Conservation (phyloP, 2,329 filamentous ascomycete genomes). For the Bipolaris sorokiniana region DNA sequence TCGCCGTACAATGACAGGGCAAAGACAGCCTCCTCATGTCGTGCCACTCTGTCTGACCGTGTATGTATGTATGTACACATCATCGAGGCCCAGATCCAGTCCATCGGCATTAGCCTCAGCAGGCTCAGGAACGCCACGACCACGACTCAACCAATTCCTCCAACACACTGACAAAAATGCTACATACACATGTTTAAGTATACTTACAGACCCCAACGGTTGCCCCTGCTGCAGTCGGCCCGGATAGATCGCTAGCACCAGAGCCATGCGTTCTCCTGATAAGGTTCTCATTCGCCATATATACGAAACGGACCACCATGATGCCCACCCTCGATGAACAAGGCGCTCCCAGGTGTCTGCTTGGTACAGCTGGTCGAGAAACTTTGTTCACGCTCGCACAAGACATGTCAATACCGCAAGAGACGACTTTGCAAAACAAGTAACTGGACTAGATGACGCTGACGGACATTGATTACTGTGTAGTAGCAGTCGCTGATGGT, state of each 20-base stretch:
- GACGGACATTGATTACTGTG: slow-evolving; percentile 1
- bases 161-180: background rate
- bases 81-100: slow-evolving; percentile 9
- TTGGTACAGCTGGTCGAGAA: background rate
- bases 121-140: slow-evolving; percentile 6
- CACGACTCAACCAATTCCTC: background rate
- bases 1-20: background rate
- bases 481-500: slow-evolving; percentile 1
- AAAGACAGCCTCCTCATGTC: background rate
- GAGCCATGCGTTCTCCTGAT: background rate
- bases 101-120: slow-evolving; percentile 10
- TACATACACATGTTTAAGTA: background rate
- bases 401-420: background rate
- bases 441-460: background rate
- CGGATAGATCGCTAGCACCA: background rate
- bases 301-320: background rate
- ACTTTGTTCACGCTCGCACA: background rate
- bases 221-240: background rate
- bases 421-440: background rate
- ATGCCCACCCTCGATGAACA: background rate
- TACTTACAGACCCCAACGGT: background rate
- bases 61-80: background rate
- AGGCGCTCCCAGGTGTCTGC: background rate
- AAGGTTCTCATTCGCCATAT: background rate
- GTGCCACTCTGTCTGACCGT: background rate